Conservation (phyloP, 805 yeast species). For the Ogataea angusta region DNA sequence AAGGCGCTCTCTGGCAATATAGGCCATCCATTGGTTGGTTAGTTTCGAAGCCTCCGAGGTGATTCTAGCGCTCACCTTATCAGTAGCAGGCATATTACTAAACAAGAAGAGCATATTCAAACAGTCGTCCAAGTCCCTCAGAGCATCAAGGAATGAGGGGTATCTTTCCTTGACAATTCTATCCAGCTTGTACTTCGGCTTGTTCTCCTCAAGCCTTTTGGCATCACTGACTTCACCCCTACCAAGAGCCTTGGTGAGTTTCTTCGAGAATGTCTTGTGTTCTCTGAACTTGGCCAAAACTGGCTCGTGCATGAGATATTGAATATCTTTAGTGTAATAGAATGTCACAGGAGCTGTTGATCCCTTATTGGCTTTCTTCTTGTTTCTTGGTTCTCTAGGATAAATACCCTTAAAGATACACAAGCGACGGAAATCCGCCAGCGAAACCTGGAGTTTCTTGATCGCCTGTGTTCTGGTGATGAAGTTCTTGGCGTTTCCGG, state of each 20-base stretch:
- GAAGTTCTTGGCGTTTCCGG: conserved; percentile 90
- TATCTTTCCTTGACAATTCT: conserved; percentile 92
- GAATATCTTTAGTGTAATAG: conserved; percentile 91
- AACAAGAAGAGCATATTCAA: conserved; percentile 91
- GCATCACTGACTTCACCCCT: conserved; percentile 91
- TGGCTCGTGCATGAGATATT: conserved; percentile 93
- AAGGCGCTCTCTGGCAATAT: conserved; percentile 77
- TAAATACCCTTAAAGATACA: conserved; percentile 98
- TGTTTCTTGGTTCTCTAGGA: conserved; percentile 94
- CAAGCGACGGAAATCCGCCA: conserved; percentile 94
- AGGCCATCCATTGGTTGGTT: conserved; percentile 95
- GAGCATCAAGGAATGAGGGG: conserved; percentile 88
- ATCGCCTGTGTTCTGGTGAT: conserved; percentile 94
- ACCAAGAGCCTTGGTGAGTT: conserved; percentile 84
- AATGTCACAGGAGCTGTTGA: conserved; percentile 96
- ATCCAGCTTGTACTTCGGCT: conserved; percentile 84
- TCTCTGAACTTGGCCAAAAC: conserved; percentile 87
- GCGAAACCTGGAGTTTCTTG: conserved; percentile 82
- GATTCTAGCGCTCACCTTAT: conserved; percentile 70
- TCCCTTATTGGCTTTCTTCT: conserved; percentile 95
- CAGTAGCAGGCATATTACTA: conserved; percentile 93
- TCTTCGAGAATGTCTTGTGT: conserved; percentile 91
- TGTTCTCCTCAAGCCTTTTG: conserved; percentile 71
- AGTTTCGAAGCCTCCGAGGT: conserved; percentile 85
- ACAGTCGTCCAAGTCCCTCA: conserved; percentile 94